A percentile compares a stretch with the other conserved stretches of the same genome.
These are phyloP conservation scores for Boletus edulis DNA, from an alignment of 768 basidiomycete genomes.

Conservation along the genomic window DNA sequence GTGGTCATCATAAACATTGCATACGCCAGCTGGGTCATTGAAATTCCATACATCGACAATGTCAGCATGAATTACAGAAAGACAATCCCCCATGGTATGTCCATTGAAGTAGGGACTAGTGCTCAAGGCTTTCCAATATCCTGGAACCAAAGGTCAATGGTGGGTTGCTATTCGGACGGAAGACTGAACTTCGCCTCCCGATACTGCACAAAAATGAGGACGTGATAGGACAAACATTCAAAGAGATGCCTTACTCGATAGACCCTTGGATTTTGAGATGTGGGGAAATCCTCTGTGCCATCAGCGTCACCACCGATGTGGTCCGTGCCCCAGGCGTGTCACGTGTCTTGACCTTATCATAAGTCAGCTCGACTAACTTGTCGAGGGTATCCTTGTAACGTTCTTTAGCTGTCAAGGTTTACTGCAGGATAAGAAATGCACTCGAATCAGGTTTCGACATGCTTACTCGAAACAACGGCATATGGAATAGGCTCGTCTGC, in stretches of 20 bases:
- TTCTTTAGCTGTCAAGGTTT: neutral
- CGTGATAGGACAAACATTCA: neutral
- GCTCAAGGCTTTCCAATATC: conserved; percentile 1
- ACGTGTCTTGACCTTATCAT: neutral
- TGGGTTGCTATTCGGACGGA: neutral
- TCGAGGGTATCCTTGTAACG: neutral
- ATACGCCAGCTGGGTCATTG: neutral
- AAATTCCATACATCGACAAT: neutral
- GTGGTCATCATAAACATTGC: neutral
- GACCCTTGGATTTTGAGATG: neutral
- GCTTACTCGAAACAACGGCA: neutral
- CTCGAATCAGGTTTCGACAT: neutral
- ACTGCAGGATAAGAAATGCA: neutral
- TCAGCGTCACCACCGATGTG: neutral
- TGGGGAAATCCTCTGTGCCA: neutral
- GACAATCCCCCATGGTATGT: neutral
- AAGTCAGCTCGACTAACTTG: neutral
- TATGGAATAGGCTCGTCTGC: neutral
- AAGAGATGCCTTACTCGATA: neutral
- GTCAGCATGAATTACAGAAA: neutral
- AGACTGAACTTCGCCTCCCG: neutral
- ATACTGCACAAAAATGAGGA: neutral
- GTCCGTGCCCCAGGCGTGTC: neutral
- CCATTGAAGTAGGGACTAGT: neutral
- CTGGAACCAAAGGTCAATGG: neutral